These are phyloP conservation scores for Alternaria triticimaculans DNA, from an alignment of 2,329 filamentous ascomycete species.

Conservation along the genomic window DNA sequence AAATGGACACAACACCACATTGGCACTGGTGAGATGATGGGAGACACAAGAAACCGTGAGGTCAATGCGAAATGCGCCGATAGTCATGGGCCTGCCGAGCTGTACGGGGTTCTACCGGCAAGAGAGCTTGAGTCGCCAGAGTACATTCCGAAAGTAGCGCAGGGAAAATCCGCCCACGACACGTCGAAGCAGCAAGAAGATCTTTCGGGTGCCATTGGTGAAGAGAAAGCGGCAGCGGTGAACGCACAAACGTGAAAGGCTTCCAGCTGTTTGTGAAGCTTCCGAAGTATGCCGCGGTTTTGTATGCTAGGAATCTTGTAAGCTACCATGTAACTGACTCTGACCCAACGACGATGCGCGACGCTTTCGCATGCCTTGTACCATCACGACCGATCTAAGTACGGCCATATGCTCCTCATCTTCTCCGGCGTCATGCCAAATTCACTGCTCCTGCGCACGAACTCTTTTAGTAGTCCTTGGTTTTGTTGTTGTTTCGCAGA, in stretches of 20 bases:
- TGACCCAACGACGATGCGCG: neutral
- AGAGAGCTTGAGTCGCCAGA: neutral
- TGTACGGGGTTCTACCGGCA: neutral
- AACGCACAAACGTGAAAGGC: neutral
- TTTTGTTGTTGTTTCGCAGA: conserved; percentile 26
- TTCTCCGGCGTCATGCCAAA: conserved; percentile 22
- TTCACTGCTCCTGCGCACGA: conserved; percentile 18
- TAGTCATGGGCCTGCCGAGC: neutral
- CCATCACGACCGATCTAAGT: neutral
- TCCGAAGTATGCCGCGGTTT: neutral
- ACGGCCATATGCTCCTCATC: conserved; percentile 26
- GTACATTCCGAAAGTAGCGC: neutral
- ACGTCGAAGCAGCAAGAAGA: neutral
- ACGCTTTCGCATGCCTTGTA: neutral
- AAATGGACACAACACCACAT: neutral
- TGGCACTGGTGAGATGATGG: neutral
- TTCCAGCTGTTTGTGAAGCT: neutral
- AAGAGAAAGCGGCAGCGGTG: neutral
- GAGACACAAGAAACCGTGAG: neutral
- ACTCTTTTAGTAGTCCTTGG: conserved; percentile 25
- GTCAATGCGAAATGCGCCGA: neutral
- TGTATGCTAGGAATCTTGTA: neutral
- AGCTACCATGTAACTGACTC: neutral
- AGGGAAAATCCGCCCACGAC: neutral
- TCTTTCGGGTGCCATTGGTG: neutral